Evolutionary conservation across 2,329 filamentous ascomycete species (phyloP).

Genomic region (Fusarium penzigii): DNA sequence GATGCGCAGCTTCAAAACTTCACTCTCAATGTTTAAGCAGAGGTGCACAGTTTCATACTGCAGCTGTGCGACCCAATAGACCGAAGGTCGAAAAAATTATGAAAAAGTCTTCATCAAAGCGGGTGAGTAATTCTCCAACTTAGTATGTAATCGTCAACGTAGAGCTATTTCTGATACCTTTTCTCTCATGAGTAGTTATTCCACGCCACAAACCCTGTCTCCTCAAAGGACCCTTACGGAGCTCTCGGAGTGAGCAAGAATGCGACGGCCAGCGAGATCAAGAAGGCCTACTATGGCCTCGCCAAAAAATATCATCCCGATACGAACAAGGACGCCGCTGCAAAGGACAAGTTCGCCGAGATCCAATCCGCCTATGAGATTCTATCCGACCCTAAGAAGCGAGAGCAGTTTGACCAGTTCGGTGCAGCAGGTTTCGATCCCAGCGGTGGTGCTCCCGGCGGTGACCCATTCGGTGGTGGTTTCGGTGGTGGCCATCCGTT

Average conservation of each 20-base stretch:
- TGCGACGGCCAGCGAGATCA: slow-evolving; percentile 86
- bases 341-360: slow-evolving; percentile 93
- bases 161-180: slow-evolving; percentile 5
- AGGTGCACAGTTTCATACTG: slow-evolving; percentile 37
- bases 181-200: slow-evolving; percentile 47
- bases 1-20: slow-evolving; percentile 41
- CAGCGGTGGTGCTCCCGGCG: slow-evolving; percentile 59
- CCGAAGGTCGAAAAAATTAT: slow-evolving; percentile 17
- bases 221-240: slow-evolving; percentile 79
- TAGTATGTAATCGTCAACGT: slow-evolving; percentile 1
- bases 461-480: slow-evolving; percentile 56
- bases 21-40: slow-evolving; percentile 43
- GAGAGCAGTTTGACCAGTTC: slow-evolving; percentile 87
- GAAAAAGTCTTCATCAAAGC: slow-evolving; percentile 21
- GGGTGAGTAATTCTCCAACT: slow-evolving; percentile 29
- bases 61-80: slow-evolving; percentile 25
- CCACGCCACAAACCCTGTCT: slow-evolving; percentile 58
- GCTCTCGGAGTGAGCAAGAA: slow-evolving; percentile 80
- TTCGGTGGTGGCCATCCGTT: slow-evolving; percentile 62
- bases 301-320: slow-evolving; percentile 98
- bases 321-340: slow-evolving; percentile 91
- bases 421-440: slow-evolving; percentile 87
- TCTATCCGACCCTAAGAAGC: slow-evolving; percentile 89
- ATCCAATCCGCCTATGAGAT: slow-evolving; percentile 94
- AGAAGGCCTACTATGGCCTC: slow-evolving; percentile 96